Evolutionary conservation across 2,329 filamentous ascomycete species (phyloP), one percentile per base, ranked within the genome.

Genomic region (Cordyceps javanica): DNA sequence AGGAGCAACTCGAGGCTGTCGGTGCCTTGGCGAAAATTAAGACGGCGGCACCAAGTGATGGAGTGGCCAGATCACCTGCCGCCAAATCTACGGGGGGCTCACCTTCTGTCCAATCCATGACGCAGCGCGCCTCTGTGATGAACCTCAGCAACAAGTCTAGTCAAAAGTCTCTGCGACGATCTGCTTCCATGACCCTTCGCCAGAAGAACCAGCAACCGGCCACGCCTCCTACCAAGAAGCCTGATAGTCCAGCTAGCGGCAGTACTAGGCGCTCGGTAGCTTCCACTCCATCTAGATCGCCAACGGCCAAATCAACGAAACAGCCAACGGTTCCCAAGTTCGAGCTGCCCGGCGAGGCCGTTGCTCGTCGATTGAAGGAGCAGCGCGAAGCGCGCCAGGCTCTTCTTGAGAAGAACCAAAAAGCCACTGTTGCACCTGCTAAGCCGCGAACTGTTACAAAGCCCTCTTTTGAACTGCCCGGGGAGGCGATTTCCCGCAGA

Each of bases 301-400:
- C 57, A 7, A 59, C 45, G 14, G 38, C n/a, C 58, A 86, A 78
- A 65, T 82, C 82, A 9, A 74, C 71, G 38, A 87, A 82, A 65
- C 72, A 76, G 16, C 73, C 73, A 3, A 87, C 82, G 1, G 69
- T 78, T 9, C 69, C 84, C 2, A 78, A 75, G 0, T 87, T 86
- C 66, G 82, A 86, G 68, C 76, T 88, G 13, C 82, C 83, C 0
- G 83, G 85, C 10, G 84, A 87, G 45, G 81, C 81, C 38, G 76
- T 86, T 10, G 79, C 83, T 41, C 77, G 79, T 14, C 76, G 78
- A 14, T 67, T 85, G 58, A 83, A 78, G 66, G 81, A 85, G 66
- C 77, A 83, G 64, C 78, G 79, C 13, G 82, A 85, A 59, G 80
- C 81, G 45, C 81, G 83, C 28, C 68, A 72, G 57, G 69, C 73